Conservation (phyloP, 306 rosid species). For the Glycyrrhiza uralensis region DNA sequence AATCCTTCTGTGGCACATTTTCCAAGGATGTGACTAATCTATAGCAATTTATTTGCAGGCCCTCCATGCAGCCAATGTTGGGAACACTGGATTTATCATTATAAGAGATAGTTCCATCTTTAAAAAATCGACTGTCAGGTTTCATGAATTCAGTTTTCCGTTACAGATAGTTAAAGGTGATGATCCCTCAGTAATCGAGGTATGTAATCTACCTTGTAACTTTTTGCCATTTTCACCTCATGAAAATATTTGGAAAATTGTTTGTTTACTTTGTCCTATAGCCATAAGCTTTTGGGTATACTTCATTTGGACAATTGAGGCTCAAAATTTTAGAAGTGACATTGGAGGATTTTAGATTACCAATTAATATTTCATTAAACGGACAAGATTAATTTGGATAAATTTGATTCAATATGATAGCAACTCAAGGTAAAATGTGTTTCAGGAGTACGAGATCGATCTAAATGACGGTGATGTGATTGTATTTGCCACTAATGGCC, state of each 20-base stretch:
- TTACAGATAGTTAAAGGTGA: conserved; percentile 46
- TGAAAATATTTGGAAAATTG: not conserved
- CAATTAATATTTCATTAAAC: not conserved
- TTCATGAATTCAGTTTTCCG: conserved; percentile 66
- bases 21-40: conserved; percentile 17
- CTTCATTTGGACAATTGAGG: not conserved
- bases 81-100: conserved; percentile 65
- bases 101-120: conserved; percentile 58
- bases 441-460: conserved; percentile 51
- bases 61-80: conserved; percentile 71
- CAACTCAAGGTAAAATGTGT: conserved; percentile 14
- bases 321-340: conserved; percentile 2
- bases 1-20: not conserved
- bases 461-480: conserved; percentile 68
- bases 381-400: not conserved
- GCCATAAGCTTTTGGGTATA: not conserved
- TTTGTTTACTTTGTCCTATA: not conserved
- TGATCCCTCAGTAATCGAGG: conserved; percentile 61
- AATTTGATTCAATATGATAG: not conserved
- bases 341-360: not conserved
- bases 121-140: conserved; percentile 51
- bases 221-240: not conserved
- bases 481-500: conserved; percentile 72
- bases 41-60: conserved; percentile 40
- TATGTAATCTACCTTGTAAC: conserved; percentile 16